Evolutionary conservation across 345 rosid genomes (phyloP), one percentile per base, ranked within the genome.

Genomic region (Acer campestre): DNA sequence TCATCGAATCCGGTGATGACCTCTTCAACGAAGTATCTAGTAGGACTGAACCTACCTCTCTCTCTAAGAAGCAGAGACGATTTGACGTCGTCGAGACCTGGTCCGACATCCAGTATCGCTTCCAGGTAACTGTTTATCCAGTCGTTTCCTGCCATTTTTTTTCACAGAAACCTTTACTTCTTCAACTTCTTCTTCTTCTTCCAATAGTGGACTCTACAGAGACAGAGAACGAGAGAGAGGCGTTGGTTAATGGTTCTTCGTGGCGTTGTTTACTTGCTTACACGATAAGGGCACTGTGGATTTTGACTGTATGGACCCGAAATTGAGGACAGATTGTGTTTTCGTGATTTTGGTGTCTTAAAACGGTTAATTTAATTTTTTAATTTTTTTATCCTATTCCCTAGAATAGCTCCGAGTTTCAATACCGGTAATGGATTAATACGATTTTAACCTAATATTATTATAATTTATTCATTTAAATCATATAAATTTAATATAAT

Each of bases 81-180:
- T 53, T 89, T 90, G 70, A 79, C 91, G 76, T 97, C 98, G 56
- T 91, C 98, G 6, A 94, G 93, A 0, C 90, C 92, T 0, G 94
- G 97, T 35, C 98, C 98, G 3, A 97, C 98, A 80, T 97, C 99
- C n/a, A 97, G 91, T 67, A 97, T 97, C 66, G 99, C 98, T 80
- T 97, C 99, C 48, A 97, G 84, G 82, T 97, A 97, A 74, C 99
- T 93, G 91, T 94, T 94, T 17, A 97, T 87, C 99, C 99, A 97
- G 79, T 97, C 99, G 87, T 97, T 97, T 44, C 98, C 99, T 51
- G 98, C 99, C 99, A 94, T 97, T 53, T 10, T 17, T 44, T 1
- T 46, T 1, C 7, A 51, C 23, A 18, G 10, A 27, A 53, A 23
- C 51, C 13, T 23, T 23, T 35, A 66, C 61, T 7, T 12, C 27